phyloP scores from a whole-genome alignment of 345 rosid genomes.

The Acer negundo region DNA sequence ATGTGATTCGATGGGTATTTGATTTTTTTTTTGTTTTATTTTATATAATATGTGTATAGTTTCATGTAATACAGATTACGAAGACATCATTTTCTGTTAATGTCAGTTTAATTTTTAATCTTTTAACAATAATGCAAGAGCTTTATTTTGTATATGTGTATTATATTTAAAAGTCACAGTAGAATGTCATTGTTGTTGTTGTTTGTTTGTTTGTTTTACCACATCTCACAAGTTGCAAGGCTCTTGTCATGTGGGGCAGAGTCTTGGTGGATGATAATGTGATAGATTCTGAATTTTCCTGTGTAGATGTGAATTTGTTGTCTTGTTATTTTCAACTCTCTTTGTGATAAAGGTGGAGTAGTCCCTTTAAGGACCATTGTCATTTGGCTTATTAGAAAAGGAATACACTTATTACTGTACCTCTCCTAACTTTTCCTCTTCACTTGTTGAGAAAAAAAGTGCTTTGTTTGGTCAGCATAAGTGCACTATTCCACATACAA shows the following conservation, averaged over 20 bases:
- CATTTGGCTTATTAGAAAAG: slow-evolving; percentile 52
- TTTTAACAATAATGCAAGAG: neutral
- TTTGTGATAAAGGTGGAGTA: slow-evolving; percentile 53
- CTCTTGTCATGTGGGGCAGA: slow-evolving; percentile 41
- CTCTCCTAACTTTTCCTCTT: slow-evolving; percentile 27
- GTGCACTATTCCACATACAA: slow-evolving; percentile 30
- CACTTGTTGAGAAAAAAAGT: slow-evolving; percentile 42
- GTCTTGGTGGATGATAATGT: slow-evolving; percentile 37
- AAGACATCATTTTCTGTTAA: neutral
- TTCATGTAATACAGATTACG: neutral
- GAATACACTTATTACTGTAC: slow-evolving; percentile 22
- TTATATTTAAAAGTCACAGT: neutral
- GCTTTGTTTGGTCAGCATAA: slow-evolving; percentile 62
- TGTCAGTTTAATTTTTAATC: neutral
- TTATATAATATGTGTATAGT: neutral
- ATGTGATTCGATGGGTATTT: neutral
- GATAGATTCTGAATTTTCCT: slow-evolving; percentile 41
- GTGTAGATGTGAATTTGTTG: slow-evolving; percentile 52
- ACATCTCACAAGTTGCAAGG: slow-evolving; percentile 28
- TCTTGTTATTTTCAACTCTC: slow-evolving; percentile 50
- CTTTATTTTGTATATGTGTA: neutral
- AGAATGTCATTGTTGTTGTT: neutral
- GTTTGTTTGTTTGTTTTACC: neutral
- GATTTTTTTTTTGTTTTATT: neutral
- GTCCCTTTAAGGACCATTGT: slow-evolving; percentile 67